phyloP scores from a whole-genome alignment of 2,329 filamentous ascomycete genomes.

The Penicillium sp. region DNA sequence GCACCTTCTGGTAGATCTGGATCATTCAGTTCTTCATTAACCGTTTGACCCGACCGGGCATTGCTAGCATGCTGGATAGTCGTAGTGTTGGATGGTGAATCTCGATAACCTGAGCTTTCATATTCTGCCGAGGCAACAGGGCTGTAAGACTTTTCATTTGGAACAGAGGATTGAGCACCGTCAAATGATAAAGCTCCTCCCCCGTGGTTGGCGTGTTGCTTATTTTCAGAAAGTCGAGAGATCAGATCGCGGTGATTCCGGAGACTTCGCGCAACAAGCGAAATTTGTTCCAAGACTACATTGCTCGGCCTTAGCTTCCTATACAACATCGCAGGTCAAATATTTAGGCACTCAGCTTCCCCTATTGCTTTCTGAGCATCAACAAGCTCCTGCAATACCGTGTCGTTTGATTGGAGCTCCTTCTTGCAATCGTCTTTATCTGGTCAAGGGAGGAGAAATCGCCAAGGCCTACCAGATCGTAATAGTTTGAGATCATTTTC shows the following conservation, averaged over 20 bases:
- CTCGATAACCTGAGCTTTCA: background rate
- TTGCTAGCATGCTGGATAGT: background rate
- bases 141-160: background rate
- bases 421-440: slow-evolving; percentile 1
- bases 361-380: background rate
- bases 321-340: background rate
- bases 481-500: slow-evolving; percentile 1
- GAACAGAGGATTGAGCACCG: background rate
- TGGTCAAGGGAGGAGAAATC: too few species aligned
- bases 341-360: background rate
- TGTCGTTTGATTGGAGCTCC: slow-evolving; percentile 5
- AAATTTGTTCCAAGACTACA: slow-evolving; percentile 3
- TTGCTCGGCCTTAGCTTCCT: slow-evolving; percentile 1
- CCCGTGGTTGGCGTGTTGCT: background rate
- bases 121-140: background rate
- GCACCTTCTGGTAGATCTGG: background rate
- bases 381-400: slow-evolving; percentile 1
- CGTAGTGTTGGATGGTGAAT: background rate
- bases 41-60: background rate
- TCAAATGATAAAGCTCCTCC: background rate
- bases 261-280: slow-evolving; percentile 3
- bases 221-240: background rate
- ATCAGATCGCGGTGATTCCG: background rate
- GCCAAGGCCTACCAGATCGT: slow-evolving; percentile 4
- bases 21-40: background rate